Base-by-base conservation (phyloP, 228 moss, liverwort and hornwort species). In the Sphagnum fallax region DNA sequence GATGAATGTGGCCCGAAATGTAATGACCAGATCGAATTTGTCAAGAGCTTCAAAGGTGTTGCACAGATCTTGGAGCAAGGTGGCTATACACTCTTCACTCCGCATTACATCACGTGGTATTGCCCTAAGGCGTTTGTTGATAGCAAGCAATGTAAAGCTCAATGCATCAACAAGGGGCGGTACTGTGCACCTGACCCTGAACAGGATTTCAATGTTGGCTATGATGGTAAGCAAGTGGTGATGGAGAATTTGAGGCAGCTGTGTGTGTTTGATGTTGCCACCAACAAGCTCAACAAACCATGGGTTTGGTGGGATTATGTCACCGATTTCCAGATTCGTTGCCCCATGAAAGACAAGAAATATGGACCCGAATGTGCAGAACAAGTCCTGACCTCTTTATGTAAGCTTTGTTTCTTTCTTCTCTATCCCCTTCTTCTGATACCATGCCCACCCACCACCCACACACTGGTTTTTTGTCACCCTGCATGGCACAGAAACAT, bases 291-390 rank as follows among this genome's bases (percentile, higher is more conserved):
- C 71, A 48, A 65, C 53, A 88, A 75, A 71, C 84, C 90, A 5
- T 93, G 92, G 95, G 81, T 90, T 50, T 95, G 95, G 95, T 95
- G 95, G 95, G 90, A 95, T 78, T 95, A 88, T 62, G 88, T 95
- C 53, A 83, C 92, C 12, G 92, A 95, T 71, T 95, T 89, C 16
- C 88, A 92, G 72, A 76, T 92, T 16, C 84, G 92, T 69, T 95
- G 95, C 71, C 92, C 78, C 53, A 95, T 95, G 95, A 91, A 89
- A 50, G 85, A 90, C 0, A 80, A 79, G 11, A 90, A 89, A 57
- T 92, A 89, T 65, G 79, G 75, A 5, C 75, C 73, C 3, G 71
- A 32, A 0, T 95, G 95, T 63, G 95, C 88, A 5, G 80, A 92
- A 74, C 63, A 65, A 72, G 95, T 92, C 47, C 79, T 90, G 16